Percentiles rank a stretch among this genome's conserved stretches.
Evolutionary conservation across 2,329 filamentous ascomycete species (phyloP).

Genomic region (Coniochaeta prunicola): DNA sequence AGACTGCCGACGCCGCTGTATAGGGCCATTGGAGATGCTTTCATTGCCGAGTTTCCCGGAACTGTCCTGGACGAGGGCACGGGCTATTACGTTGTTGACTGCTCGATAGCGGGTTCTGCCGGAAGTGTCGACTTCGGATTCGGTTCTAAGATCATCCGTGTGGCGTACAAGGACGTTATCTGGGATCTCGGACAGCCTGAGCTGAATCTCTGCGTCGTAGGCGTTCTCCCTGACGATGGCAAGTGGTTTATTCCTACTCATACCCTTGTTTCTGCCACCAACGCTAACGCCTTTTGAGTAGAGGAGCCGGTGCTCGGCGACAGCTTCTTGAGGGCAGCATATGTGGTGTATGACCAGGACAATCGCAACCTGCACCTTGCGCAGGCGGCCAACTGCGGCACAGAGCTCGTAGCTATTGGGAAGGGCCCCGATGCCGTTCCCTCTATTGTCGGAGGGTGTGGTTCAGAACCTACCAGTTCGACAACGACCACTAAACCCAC

Average conservation of each 20-base stretch:
- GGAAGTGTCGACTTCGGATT: conserved; percentile 39
- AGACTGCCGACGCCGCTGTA: conserved; percentile 36
- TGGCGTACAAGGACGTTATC: conserved; percentile 38
- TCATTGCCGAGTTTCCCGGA: conserved; percentile 24
- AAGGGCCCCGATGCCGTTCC: conserved; percentile 1
- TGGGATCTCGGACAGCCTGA: conserved; percentile 26
- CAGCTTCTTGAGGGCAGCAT: conserved; percentile 33
- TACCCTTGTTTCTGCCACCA: background rate
- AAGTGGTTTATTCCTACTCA: conserved; percentile 10
- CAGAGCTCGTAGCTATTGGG: conserved; percentile 1
- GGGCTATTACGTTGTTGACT: conserved; percentile 35
- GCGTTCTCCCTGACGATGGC: conserved; percentile 16
- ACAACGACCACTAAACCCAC: background rate
- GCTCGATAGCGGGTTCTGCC: conserved; percentile 22
- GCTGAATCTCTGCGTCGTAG: conserved; percentile 28
- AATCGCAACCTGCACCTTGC: conserved; percentile 16
- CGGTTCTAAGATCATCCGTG: conserved; percentile 26
- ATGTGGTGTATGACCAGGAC: conserved; percentile 40
- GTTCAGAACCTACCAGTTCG: background rate
- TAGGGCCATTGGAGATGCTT: conserved; percentile 23
- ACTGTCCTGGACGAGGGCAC: conserved; percentile 26
- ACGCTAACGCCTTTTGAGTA: conserved; percentile 14
- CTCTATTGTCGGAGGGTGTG: background rate
- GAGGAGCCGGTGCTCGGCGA: conserved; percentile 37
- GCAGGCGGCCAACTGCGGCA: conserved; percentile 4